A percentile compares a stretch with the other conserved stretches of the same genome.
Evolutionary conservation across 805 yeast species (phyloP).

Genomic region (Nakazawaea populi): DNA sequence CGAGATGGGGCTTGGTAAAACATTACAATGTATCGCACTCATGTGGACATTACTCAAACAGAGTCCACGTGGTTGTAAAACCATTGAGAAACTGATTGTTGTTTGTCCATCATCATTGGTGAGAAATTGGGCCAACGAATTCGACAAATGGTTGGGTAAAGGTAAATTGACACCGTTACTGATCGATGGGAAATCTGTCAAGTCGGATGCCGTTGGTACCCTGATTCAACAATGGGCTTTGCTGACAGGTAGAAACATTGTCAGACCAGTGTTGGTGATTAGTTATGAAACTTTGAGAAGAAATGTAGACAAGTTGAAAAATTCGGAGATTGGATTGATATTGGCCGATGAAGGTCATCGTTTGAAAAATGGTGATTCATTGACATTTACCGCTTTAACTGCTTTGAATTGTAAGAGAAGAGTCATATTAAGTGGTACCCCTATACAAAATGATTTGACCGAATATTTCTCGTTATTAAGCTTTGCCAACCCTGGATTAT

Average conservation of each 20-base stretch:
- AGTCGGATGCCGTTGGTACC: conserved; percentile 59
- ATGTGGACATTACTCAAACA: conserved; percentile 91
- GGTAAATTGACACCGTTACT: conserved; percentile 88
- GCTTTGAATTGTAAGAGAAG: conserved; percentile 82
- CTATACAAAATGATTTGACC: conserved; percentile 90
- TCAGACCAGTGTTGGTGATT: conserved; percentile 87
- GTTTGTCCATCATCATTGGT: conserved; percentile 95
- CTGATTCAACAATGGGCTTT: conserved; percentile 79
- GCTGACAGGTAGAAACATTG: conserved; percentile 82
- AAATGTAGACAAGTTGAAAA: conserved; percentile 68
- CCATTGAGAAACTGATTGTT: conserved; percentile 85
- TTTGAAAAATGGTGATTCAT: conserved; percentile 82
- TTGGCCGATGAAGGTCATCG: conserved; percentile 86
- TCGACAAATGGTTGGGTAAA: conserved; percentile 90
- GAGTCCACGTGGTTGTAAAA: conserved; percentile 76
- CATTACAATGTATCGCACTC: conserved; percentile 80
- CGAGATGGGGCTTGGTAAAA: conserved; percentile 94
- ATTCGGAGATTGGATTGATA: conserved; percentile 78
- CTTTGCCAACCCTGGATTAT: conserved; percentile 90
- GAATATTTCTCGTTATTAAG: conserved; percentile 88
- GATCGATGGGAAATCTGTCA: conserved; percentile 83
- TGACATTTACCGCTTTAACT: conserved; percentile 82
- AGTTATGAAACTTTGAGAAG: conserved; percentile 91
- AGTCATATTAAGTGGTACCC: conserved; percentile 93
- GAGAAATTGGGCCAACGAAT: conserved; percentile 95